Conservation (phyloP, 306 rosid genomes). For the Fragaria iinumae region DNA sequence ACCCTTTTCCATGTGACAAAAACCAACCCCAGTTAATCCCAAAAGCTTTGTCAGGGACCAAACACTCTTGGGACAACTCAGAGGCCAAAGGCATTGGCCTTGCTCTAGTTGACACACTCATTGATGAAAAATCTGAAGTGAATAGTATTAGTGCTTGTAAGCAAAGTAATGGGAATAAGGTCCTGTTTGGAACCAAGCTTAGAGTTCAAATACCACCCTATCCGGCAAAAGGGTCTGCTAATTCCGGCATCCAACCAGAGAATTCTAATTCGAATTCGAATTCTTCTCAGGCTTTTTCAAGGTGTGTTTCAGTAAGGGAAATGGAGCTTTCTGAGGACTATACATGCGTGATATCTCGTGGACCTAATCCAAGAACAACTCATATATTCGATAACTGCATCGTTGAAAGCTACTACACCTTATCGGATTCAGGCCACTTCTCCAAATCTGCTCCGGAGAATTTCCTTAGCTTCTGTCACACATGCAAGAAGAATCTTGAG, state of each 20-base stretch:
- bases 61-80: conserved; percentile 34
- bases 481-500: conserved; percentile 79
- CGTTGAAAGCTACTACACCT: conserved; percentile 42
- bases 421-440: conserved; percentile 18
- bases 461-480: conserved; percentile 75
- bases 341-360: conserved; percentile 76
- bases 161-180: conserved; percentile 26
- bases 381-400: conserved; percentile 78
- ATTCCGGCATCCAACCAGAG: conserved; percentile 31
- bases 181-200: conserved; percentile 55
- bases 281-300: conserved; percentile 14
- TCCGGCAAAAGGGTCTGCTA: conserved; percentile 25
- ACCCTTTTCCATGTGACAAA: conserved; percentile 37
- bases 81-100: conserved; percentile 57
- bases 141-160: conserved; percentile 11
- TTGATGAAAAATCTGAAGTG: conserved; percentile 30
- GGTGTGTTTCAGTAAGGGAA: conserved; percentile 47
- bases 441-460: conserved; percentile 20
- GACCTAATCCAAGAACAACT: conserved; percentile 72
- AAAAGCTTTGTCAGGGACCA: conserved; percentile 32
- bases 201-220: conserved; percentile 60
- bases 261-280: not conserved
- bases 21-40: conserved; percentile 34
- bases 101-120: conserved; percentile 56
- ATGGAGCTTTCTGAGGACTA: conserved; percentile 84